Evolutionary conservation across 371 early-diverging fungal genomes (phyloP), one percentile per base, ranked within the genome.

Genomic region (Neoconidiobolus thromboides): DNA sequence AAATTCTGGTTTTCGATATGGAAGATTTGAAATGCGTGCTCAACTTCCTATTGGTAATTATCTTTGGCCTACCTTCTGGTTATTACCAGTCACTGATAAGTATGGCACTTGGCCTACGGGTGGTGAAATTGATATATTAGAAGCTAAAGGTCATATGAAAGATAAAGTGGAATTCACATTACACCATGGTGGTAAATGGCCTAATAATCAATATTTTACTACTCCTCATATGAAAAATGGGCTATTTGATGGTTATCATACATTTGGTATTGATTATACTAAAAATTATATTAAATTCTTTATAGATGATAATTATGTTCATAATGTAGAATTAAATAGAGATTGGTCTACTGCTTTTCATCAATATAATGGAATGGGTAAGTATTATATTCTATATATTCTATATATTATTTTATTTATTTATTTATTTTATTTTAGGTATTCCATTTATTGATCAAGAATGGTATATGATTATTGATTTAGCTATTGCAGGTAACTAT

Each of bases 101-200:
- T 85, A 83, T 62, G 86, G 84, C 36, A 53, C 62, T 39, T 85
- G 86, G 86, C 83, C 86, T 37, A 79, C 81, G 1, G 76, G 77
- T 59, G 81, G 84, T 65, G 77, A 76, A 66, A 67, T 71, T 39
- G 68, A 71, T 63, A 50, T 69, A 39, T 64, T 67, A 63, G 82
- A 85, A 69, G 68, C 10, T 9, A 55, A 43, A 44, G 56, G 56
- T 6, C 3, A 12, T 5, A 6, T 43, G 2, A 41, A 41, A 2
- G 43, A 40, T 2, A 6, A 55, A 55, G 43, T 55, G 3, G 56
- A 37, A 43, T 43, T 43, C 14, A 55, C 56, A 26, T 37, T 55
- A 5, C 56, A 55, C 43, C 43, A 55, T 39, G 56, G 56, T 0
- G 41, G 43, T 4, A 6, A 6, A 3, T 55, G 6, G 14, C 56